These are phyloP conservation scores for Discostella pseudostelligera DNA, from an alignment of 108 stramenopile genomes.

Conservation along the genomic window DNA sequence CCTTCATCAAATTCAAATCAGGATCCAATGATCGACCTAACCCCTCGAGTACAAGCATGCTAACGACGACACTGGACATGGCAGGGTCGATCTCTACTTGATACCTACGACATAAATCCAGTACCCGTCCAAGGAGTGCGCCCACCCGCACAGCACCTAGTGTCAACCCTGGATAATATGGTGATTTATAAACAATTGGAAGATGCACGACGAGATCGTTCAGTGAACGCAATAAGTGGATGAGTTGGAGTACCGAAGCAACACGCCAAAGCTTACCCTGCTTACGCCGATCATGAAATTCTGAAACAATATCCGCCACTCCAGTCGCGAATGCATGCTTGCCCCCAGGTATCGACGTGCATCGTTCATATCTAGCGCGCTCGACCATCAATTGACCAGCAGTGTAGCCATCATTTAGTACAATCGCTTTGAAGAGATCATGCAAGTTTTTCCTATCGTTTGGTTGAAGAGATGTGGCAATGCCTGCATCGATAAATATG, in stretches of 20 bases:
- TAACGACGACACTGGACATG: constrained; percentile 85
- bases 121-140: constrained; percentile 61
- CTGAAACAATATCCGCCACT: constrained; percentile 72
- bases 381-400: constrained; percentile 90
- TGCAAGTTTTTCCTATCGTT: constrained; percentile 73
- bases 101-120: constrained; percentile 80
- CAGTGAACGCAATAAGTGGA: too few species aligned
- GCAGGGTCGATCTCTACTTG: constrained; percentile 90
- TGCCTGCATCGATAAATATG: constrained; percentile 88
- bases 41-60: constrained; percentile 88
- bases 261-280: constrained; percentile 29
- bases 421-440: constrained; percentile 84
- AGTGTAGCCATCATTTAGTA: constrained; percentile 77
- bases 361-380: constrained; percentile 82
- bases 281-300: constrained; percentile 84
- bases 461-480: constrained; percentile 64
- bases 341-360: constrained; percentile 75
- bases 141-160: constrained; percentile 87
- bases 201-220: neutral
- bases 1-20: constrained; percentile 77
- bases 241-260: too few species aligned
- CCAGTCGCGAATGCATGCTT: constrained; percentile 80
- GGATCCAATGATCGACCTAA: constrained; percentile 84
- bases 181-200: neutral
- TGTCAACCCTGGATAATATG: constrained; percentile 50